phyloP scores from a whole-genome alignment of 768 basidiomycete species.

The Amanita molliuscula region DNA sequence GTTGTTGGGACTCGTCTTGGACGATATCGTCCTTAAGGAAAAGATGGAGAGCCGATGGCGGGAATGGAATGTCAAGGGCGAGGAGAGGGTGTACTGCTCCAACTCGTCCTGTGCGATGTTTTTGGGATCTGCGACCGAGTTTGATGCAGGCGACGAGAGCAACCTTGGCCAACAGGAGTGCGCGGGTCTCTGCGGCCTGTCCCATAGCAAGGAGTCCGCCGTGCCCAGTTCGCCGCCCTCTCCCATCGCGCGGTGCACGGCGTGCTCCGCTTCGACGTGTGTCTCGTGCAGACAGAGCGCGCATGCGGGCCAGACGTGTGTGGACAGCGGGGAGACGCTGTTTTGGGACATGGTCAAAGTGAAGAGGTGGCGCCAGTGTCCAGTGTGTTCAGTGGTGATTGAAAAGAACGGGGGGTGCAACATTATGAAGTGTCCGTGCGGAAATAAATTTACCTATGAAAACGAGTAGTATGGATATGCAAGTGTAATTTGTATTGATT shows the following conservation, averaged over 20 bases:
- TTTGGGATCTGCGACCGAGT: neutral
- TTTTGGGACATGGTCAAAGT: neutral
- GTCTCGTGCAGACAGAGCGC: neutral
- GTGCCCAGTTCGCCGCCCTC: neutral
- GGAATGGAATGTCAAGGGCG: neutral
- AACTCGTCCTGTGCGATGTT: neutral
- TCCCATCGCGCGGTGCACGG: slow-evolving; percentile 12
- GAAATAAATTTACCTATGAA: slow-evolving; percentile 1
- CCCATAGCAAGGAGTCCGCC: neutral
- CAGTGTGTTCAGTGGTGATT: slow-evolving; percentile 1
- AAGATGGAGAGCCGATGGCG: neutral
- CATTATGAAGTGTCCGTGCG: slow-evolving; percentile 3
- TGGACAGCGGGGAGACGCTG: neutral
- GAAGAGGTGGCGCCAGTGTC: slow-evolving; percentile 3
- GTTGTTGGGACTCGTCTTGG: neutral
- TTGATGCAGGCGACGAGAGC: neutral
- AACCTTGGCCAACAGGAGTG: no score
- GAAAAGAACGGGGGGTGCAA: slow-evolving; percentile 7
- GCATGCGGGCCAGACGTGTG: slow-evolving; percentile 2
- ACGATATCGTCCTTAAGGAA: neutral
- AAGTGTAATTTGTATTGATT: neutral
- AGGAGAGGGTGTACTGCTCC: neutral
- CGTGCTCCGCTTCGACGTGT: slow-evolving; percentile 1
- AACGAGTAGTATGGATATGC: neutral
- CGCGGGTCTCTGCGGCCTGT: no score